Evolutionary conservation across 345 rosid genomes (phyloP).

Genomic region (Triadica sebifera): DNA sequence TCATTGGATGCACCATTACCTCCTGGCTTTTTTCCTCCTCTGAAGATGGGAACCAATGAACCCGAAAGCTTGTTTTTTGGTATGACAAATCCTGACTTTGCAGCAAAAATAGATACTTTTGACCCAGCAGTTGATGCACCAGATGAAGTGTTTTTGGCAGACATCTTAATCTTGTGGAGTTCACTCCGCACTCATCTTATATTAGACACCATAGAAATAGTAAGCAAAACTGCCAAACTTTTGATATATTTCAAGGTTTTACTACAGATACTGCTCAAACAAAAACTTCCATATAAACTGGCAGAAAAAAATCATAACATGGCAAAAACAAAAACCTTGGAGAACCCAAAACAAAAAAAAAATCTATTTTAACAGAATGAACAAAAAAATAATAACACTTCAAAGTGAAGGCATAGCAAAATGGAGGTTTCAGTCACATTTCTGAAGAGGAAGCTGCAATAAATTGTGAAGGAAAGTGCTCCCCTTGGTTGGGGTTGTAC

Average conservation of each 20-base stretch:
- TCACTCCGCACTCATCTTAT: slow-evolving; percentile 33
- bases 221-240: neutral
- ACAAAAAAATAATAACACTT: neutral
- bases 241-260: neutral
- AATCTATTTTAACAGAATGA: neutral
- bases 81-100: slow-evolving; percentile 82
- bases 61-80: slow-evolving; percentile 91
- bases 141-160: slow-evolving; percentile 35
- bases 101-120: slow-evolving; percentile 70
- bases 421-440: neutral
- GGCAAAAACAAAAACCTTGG: neutral
- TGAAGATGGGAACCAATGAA: slow-evolving; percentile 65
- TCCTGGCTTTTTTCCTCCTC: slow-evolving; percentile 50
- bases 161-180: slow-evolving; percentile 35
- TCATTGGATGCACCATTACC: slow-evolving; percentile 37
- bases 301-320: neutral
- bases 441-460: neutral
- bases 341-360: neutral
- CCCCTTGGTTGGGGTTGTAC: neutral
- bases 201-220: neutral
- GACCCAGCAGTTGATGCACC: slow-evolving; percentile 35
- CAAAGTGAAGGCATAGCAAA: neutral
- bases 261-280: neutral
- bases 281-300: neutral
- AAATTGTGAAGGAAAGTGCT: neutral